Conservation (phyloP, 192 early-diverging fungal genomes). For the Backusella circina region DNA sequence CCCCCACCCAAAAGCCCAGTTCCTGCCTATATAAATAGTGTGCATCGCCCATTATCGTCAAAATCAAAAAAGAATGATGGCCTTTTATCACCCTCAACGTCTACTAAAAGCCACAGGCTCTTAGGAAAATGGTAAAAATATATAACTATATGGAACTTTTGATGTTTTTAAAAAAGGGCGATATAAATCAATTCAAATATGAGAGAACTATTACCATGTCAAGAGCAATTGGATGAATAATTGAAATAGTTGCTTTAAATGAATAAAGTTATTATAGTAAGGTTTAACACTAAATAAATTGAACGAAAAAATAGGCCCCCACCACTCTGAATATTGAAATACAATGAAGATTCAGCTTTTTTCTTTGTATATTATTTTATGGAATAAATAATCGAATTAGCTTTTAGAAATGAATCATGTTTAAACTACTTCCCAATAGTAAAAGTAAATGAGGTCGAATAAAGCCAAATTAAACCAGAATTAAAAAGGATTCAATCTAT, state of each 20-base stretch:
- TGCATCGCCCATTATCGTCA: neutral
- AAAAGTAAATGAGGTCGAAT: neutral
- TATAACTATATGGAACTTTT: neutral
- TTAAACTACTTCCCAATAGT: neutral
- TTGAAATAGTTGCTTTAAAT: neutral
- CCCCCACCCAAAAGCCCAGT: constrained; percentile 31
- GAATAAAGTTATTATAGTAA: neutral
- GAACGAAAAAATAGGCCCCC: neutral
- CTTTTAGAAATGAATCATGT: neutral
- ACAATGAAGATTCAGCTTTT: neutral
- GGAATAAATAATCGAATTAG: neutral
- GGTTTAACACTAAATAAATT: neutral
- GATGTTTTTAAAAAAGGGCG: neutral
- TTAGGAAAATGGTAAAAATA: neutral
- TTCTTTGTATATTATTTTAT: neutral
- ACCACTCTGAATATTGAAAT: neutral
- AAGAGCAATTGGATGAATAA: neutral
- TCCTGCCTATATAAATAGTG: constrained; percentile 33
- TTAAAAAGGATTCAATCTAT: neutral
- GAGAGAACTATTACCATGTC: neutral
- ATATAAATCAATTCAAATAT: neutral
- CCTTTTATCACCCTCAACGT: neutral
- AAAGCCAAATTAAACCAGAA: neutral
- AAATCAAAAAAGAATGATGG: neutral
- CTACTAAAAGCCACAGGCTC: neutral